These are phyloP conservation scores for Mortierella sp. DNA, from an alignment of 371 early-diverging fungal species.

Conservation along the genomic window DNA sequence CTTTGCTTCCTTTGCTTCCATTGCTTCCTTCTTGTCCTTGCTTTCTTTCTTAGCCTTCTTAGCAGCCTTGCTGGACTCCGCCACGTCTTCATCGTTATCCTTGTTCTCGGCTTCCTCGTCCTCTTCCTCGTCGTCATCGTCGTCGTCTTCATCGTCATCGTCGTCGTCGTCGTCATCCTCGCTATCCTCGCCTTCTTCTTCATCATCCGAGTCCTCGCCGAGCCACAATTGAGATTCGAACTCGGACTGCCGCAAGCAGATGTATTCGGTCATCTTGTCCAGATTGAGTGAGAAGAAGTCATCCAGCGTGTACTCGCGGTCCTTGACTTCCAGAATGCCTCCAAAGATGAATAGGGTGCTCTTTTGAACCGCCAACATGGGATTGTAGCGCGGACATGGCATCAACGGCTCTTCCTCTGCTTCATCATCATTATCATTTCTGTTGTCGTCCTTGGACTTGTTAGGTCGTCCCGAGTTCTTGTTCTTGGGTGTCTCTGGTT, in stretches of 20 bases:
- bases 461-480: conserved; percentile 22
- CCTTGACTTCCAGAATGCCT: conserved; percentile 64
- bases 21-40: conserved; percentile 21
- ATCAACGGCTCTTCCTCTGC: conserved; percentile 46
- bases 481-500: conserved; percentile 9
- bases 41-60: conserved; percentile 43
- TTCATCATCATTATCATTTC: conserved; percentile 19
- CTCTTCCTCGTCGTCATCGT: conserved; percentile 46
- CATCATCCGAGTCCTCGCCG: conserved; percentile 60
- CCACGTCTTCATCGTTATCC: conserved; percentile 14
- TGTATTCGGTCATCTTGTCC: conserved; percentile 70
- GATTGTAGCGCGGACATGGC: conserved; percentile 69
- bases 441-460: conserved; percentile 4
- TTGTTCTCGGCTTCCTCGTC: conserved; percentile 16
- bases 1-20: conserved; percentile 14
- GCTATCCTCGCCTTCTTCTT: conserved; percentile 55
- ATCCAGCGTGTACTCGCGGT: conserved; percentile 66
- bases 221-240: conserved; percentile 56
- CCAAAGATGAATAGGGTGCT: conserved; percentile 67
- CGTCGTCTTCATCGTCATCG: conserved; percentile 54
- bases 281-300: conserved; percentile 71
- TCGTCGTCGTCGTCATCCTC: conserved; percentile 54
- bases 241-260: conserved; percentile 59
- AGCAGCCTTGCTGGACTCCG: conserved; percentile 41
- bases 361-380: conserved; percentile 65